phyloP scores from a whole-genome alignment of 495 filamentous ascomycete genomes.

The Neurospora sp. region DNA sequence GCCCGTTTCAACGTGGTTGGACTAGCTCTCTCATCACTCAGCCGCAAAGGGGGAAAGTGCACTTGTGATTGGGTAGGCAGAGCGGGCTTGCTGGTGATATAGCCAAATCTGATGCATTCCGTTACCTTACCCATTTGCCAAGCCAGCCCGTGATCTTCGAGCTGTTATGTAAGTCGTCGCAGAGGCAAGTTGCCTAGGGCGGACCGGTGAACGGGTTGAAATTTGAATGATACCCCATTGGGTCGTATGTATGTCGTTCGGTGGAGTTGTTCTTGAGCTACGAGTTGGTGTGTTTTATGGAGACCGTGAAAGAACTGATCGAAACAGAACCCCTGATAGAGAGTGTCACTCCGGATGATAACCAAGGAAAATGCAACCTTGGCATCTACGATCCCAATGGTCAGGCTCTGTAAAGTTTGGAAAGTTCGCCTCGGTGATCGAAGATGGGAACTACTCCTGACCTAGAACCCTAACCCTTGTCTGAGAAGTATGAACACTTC shows the following conservation, averaged over 20 bases:
- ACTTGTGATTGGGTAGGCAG: not conserved
- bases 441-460: not conserved
- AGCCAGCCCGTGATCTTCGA: not conserved
- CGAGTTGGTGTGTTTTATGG: not conserved
- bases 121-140: not conserved
- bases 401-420: not conserved
- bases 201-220: not conserved
- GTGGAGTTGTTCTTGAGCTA: not conserved
- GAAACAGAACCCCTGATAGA: no score
- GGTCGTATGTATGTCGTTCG: not conserved
- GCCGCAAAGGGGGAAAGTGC: not conserved
- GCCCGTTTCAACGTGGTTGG: not conserved
- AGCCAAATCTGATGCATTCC: not conserved
- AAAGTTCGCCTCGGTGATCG: not conserved
- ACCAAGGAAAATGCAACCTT: not conserved
- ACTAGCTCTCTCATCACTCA: not conserved
- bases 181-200: not conserved
- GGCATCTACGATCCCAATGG: no score
- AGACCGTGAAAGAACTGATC: not conserved
- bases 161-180: not conserved
- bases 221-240: not conserved
- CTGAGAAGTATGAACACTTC: not conserved
- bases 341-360: not conserved
- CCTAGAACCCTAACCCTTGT: not conserved
- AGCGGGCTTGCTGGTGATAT: not conserved